These are phyloP conservation scores for Ophiognomonia clavigignenti-juglandacearum DNA, from an alignment of 2,329 filamentous ascomycete species.

Conservation along the genomic window DNA sequence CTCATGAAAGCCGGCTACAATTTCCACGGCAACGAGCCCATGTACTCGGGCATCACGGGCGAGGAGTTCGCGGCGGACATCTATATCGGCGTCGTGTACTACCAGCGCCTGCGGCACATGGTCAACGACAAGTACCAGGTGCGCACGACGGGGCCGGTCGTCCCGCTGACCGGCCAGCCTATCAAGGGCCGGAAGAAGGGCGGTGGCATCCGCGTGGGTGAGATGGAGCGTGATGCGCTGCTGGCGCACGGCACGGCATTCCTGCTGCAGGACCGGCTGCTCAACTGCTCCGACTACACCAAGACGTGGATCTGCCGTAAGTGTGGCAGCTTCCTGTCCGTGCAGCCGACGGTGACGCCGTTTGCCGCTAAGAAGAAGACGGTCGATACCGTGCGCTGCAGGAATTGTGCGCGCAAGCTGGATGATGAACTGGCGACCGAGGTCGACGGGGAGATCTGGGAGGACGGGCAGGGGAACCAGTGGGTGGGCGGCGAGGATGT, in stretches of 20 bases:
- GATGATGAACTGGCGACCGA: conserved; percentile 54
- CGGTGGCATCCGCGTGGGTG: conserved; percentile 96
- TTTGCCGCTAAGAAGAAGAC: conserved; percentile 61
- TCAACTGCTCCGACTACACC: conserved; percentile 95
- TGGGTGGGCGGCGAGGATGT: conserved; percentile 90
- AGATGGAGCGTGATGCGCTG: conserved; percentile 97
- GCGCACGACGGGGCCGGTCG: conserved; percentile 88
- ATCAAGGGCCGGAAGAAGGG: conserved; percentile 96
- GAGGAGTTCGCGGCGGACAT: conserved; percentile 93
- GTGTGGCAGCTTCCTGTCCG: conserved; percentile 88
- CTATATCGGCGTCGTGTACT: conserved; percentile 95
- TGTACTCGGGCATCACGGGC: conserved; percentile 96
- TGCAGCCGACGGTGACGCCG: conserved; percentile 70
- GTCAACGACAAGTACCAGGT: conserved; percentile 99
- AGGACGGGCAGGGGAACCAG: conserved; percentile 78
- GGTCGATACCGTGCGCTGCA: conserved; percentile 69
- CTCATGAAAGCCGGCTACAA: conserved; percentile 94
- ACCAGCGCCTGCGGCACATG: conserved; percentile 97
- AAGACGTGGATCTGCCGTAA: conserved; percentile 83
- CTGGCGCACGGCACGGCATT: conserved; percentile 94
- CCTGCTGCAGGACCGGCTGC: conserved; percentile 86
- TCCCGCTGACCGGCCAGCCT: conserved; percentile 85
- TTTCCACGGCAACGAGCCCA: conserved; percentile 96
- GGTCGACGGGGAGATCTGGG: conserved; percentile 75
- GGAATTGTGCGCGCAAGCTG: conserved; percentile 65